phyloP scores from a whole-genome alignment of 257 asterid genomes.

The Nemophila menziesii region DNA sequence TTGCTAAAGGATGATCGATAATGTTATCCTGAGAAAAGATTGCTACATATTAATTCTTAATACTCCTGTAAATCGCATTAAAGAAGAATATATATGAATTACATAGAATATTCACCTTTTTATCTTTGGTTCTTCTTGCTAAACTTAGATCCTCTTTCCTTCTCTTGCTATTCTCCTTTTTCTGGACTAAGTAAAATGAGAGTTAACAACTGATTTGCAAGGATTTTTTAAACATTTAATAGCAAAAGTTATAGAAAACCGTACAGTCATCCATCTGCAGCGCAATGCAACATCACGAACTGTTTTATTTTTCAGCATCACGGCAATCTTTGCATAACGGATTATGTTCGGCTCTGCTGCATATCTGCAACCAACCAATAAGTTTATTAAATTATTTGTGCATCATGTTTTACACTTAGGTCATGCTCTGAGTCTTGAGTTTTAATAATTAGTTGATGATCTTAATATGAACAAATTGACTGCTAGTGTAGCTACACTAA shows the following conservation, averaged over 20 bases:
- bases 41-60: slow-evolving; percentile 8
- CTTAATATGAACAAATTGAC: no score
- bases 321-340: slow-evolving; percentile 85
- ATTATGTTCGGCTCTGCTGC: slow-evolving; percentile 62
- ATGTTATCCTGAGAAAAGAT: slow-evolving; percentile 53
- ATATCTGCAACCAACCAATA: slow-evolving; percentile 36
- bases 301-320: slow-evolving; percentile 59
- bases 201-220: not conserved
- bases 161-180: slow-evolving; percentile 67
- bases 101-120: slow-evolving; percentile 39
- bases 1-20: slow-evolving; percentile 34
- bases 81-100: not conserved
- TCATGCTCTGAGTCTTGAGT: no score
- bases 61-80: slow-evolving; percentile 5
- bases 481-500: no score
- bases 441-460: no score
- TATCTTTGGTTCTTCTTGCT: slow-evolving; percentile 57
- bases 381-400: not conserved
- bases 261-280: slow-evolving; percentile 90
- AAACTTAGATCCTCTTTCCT: slow-evolving; percentile 58
- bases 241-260: slow-evolving; percentile 9
- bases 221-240: no score
- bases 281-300: slow-evolving; percentile 96
- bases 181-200: slow-evolving; percentile 31
- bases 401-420: no score